A percentile compares a stretch with the other conserved stretches of the same genome.
These are phyloP conservation scores for Curvularia spicifera DNA, from an alignment of 2,329 filamentous ascomycete genomes.

Conservation along the genomic window DNA sequence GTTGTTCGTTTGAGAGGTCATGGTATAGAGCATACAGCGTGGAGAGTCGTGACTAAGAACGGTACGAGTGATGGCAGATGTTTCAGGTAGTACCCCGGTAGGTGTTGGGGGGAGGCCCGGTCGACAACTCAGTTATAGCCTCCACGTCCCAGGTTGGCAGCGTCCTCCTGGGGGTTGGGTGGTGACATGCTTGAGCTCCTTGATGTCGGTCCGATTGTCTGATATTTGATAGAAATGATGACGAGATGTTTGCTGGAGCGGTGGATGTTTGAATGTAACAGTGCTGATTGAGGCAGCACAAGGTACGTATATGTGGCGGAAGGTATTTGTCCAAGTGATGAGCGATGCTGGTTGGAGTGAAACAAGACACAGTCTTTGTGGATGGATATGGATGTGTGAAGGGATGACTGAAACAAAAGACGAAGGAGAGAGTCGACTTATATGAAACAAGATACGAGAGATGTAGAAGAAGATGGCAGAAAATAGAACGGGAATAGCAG, in stretches of 20 bases:
- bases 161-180: conserved; percentile 15
- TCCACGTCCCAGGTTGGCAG: conserved; percentile 42
- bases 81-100: background rate
- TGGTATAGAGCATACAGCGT: background rate
- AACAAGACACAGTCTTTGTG: conserved; percentile 18
- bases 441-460: conserved; percentile 21
- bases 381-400: conserved; percentile 7
- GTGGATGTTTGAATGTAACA: conserved; percentile 10
- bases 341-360: conserved; percentile 7
- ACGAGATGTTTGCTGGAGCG: conserved; percentile 15
- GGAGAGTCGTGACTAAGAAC: conserved; percentile 7
- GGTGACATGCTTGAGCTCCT: conserved; percentile 15
- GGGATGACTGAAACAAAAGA: conserved; percentile 24
- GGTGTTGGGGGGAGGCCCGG: conserved; percentile 21
- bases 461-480: conserved; percentile 6
- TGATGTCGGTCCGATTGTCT: conserved; percentile 3
- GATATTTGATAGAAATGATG: conserved; percentile 7
- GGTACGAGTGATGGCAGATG: conserved; percentile 7
- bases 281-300: background rate
- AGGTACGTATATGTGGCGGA: background rate
- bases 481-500: conserved; percentile 14
- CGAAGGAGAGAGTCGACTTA: conserved; percentile 19
- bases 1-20: background rate
- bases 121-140: conserved; percentile 41
- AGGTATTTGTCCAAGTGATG: background rate